Evolutionary conservation across 345 rosid genomes (phyloP).

Genomic region (Diplotaxis tenuifolia): DNA sequence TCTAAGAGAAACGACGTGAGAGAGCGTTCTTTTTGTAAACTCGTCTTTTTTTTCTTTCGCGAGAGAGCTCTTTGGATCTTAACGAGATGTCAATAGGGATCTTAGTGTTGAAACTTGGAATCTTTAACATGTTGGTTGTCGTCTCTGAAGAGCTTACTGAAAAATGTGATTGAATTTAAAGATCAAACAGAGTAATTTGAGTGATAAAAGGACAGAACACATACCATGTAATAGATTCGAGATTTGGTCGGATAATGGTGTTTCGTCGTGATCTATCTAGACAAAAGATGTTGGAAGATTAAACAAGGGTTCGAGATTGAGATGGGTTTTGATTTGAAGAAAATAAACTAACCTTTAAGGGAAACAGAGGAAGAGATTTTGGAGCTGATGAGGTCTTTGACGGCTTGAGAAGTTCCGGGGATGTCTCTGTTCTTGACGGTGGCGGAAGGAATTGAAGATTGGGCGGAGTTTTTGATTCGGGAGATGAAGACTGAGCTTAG

Average conservation of each 20-base stretch:
- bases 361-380: background rate
- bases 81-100: slow-evolving; percentile 16
- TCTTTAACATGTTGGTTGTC: slow-evolving; percentile 21
- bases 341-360: background rate
- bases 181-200: background rate
- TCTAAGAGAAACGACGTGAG: slow-evolving; percentile 36
- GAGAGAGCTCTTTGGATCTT: slow-evolving; percentile 48
- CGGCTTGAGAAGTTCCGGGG: slow-evolving; percentile 35
- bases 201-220: background rate
- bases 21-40: slow-evolving; percentile 42
- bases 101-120: slow-evolving; percentile 44
- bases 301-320: background rate
- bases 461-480: background rate
- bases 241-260: slow-evolving; percentile 16
- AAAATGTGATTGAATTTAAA: slow-evolving; percentile 4
- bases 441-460: slow-evolving; percentile 8
- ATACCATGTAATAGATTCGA: slow-evolving; percentile 27
- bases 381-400: slow-evolving; percentile 18
- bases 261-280: slow-evolving; percentile 27
- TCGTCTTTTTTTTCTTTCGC: slow-evolving; percentile 59
- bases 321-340: background rate
- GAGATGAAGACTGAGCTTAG: slow-evolving; percentile 30
- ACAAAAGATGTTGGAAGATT: background rate
- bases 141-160: slow-evolving; percentile 13
- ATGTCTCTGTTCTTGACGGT: slow-evolving; percentile 12